Conservation (phyloP, 164 flowering plant species). For the Sextonia rubra region DNA sequence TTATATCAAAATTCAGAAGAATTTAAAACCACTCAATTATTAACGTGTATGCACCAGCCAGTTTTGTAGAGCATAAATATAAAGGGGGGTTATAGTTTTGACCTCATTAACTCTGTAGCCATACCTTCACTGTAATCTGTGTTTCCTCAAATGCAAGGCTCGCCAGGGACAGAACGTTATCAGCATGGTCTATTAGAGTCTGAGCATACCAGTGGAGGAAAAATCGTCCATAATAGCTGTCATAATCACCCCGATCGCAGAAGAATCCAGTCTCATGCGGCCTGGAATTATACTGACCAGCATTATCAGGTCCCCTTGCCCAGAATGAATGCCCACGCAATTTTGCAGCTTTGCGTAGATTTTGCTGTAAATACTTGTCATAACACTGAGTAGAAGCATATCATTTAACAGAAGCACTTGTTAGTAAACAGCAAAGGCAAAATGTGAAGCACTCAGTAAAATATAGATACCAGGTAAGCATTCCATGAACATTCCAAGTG, state of each 20-base stretch:
- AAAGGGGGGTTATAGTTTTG: background rate
- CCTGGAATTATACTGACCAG: conserved; percentile 81
- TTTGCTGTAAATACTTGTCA: conserved; percentile 74
- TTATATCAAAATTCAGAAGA: no score
- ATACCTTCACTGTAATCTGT: conserved; percentile 69
- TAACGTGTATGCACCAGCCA: background rate
- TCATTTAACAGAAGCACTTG: background rate
- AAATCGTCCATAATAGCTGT: conserved; percentile 87
- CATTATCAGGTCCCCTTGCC: conserved; percentile 89
- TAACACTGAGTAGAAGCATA: conserved; percentile 54
- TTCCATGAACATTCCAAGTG: background rate
- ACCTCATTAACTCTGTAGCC: background rate
- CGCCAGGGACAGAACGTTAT: conserved; percentile 75
- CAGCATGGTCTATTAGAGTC: conserved; percentile 73
- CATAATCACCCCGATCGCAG: conserved; percentile 91
- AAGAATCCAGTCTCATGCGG: conserved; percentile 91
- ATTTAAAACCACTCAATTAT: no score
- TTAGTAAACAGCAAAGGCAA: background rate
- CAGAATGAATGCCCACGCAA: conserved; percentile 75
- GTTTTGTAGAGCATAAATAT: background rate
- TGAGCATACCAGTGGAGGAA: conserved; percentile 86
- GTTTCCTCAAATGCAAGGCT: conserved; percentile 79
- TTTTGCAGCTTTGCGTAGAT: conserved; percentile 63
- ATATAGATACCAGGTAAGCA: background rate
- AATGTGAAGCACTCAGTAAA: background rate